Percentiles rank a stretch among this genome's conserved stretches.
phyloP scores from a whole-genome alignment of 106 monocot species.

The Acanthochlamys bracteata region DNA sequence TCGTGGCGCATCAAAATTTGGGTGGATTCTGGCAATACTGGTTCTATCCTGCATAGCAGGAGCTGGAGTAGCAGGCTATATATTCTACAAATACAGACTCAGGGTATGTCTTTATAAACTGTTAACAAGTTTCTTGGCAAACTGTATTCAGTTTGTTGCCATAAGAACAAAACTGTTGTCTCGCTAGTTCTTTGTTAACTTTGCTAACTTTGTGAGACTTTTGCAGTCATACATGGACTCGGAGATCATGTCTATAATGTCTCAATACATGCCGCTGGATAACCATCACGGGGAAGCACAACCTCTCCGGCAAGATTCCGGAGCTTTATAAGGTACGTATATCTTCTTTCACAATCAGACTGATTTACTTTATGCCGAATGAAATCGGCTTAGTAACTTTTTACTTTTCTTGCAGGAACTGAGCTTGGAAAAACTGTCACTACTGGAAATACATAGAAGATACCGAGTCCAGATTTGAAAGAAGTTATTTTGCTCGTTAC shows the following conservation, averaged over 20 bases:
- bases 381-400: too few species aligned
- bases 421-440: too few species aligned
- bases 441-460: too few species aligned
- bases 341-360: too few species aligned
- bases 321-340: constrained; percentile 7
- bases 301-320: constrained; percentile 28
- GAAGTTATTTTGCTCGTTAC: too few species aligned
- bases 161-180: too few species aligned
- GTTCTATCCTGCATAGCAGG: constrained; percentile 50
- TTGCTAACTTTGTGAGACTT: background rate
- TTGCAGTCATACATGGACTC: constrained; percentile 84
- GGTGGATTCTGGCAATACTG: constrained; percentile 46
- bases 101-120: constrained; percentile 43
- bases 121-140: too few species aligned
- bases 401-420: too few species aligned
- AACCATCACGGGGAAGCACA: constrained; percentile 37
- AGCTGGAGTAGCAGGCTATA: constrained; percentile 54
- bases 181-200: background rate
- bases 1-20: constrained; percentile 36
- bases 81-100: constrained; percentile 96
- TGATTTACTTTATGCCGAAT: too few species aligned
- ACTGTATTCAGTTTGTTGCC: too few species aligned
- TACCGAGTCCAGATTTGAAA: too few species aligned
- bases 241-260: constrained; percentile 78
- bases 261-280: constrained; percentile 89